Evolutionary conservation across 176 grass and related monocot genomes (phyloP).

Genomic region (Luzula sylvatica): DNA sequence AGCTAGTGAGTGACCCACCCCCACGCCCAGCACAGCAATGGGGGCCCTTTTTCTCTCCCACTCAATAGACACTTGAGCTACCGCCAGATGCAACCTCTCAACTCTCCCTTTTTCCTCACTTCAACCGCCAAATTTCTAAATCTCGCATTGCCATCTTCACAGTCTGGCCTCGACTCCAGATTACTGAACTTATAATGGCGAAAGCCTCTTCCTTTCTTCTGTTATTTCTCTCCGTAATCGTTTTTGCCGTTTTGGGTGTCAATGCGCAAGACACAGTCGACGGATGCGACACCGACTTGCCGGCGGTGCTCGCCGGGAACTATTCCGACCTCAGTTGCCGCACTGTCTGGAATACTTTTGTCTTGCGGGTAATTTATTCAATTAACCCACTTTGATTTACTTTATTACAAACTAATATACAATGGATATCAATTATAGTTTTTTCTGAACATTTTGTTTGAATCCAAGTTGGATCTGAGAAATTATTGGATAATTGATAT

Average conservation of each 20-base stretch:
- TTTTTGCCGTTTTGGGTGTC: constrained; percentile 14
- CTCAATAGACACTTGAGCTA: constrained; percentile 14
- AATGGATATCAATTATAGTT: neutral
- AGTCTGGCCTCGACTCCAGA: constrained; percentile 11
- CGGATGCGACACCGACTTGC: constrained; percentile 46
- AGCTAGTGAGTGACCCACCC: no score
- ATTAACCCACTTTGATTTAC: neutral
- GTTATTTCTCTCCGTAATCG: constrained; percentile 21
- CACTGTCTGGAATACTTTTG: constrained; percentile 69
- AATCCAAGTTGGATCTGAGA: neutral
- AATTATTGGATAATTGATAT: no score
- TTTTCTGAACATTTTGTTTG: neutral
- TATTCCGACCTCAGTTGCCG: constrained; percentile 65
- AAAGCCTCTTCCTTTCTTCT: constrained; percentile 16
- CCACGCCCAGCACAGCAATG: no score
- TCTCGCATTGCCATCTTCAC: neutral
- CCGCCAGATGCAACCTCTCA: constrained; percentile 14
- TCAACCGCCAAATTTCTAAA: neutral
- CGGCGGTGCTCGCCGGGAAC: constrained; percentile 34
- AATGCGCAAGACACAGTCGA: constrained; percentile 33
- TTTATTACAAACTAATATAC: no score
- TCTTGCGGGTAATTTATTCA: constrained; percentile 59
- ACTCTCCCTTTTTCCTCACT: constrained; percentile 1
- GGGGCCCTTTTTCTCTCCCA: neutral
- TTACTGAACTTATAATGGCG: constrained; percentile 27